phyloP scores from a whole-genome alignment of 176 grass and related monocot species.

The Dactylis glomerata region DNA sequence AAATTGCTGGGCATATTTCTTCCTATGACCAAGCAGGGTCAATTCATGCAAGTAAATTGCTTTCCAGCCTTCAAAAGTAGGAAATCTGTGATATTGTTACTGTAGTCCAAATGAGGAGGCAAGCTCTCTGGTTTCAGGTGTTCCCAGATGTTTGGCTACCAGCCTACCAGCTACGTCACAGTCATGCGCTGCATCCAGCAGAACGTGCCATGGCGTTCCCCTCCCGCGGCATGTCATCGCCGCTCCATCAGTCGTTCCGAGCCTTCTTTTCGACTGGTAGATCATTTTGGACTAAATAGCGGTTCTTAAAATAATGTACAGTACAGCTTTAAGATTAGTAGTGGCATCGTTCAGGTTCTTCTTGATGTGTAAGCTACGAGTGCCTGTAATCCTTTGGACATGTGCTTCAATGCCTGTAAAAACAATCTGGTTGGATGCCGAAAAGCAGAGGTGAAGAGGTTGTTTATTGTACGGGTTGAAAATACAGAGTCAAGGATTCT shows the following conservation, averaged over 20 bases:
- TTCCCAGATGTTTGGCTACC: neutral
- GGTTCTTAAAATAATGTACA: neutral
- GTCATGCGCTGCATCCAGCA: neutral
- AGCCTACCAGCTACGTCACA: neutral
- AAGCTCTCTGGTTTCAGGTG: neutral
- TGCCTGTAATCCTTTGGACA: conserved; percentile 1
- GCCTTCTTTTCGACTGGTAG: neutral
- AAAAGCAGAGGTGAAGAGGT: neutral
- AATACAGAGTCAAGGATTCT: neutral
- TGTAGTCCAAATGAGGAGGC: neutral
- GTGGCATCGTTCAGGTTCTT: neutral
- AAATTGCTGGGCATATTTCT: too few species aligned
- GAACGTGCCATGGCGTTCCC: neutral
- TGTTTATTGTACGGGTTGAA: neutral
- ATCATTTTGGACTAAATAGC: neutral
- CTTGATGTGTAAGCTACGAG: neutral
- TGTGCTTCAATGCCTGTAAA: neutral
- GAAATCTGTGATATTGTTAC: neutral
- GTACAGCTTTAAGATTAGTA: neutral
- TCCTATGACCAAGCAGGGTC: too few species aligned
- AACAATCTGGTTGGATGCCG: neutral
- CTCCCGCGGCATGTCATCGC: neutral
- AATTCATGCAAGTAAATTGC: too few species aligned
- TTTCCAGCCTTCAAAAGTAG: too few species aligned
- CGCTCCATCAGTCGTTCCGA: neutral